Percentiles rank a stretch among this genome's conserved stretches.
These are phyloP conservation scores for Aspergillus caelatus DNA, from an alignment of 2,329 filamentous ascomycete species.

Conservation along the genomic window DNA sequence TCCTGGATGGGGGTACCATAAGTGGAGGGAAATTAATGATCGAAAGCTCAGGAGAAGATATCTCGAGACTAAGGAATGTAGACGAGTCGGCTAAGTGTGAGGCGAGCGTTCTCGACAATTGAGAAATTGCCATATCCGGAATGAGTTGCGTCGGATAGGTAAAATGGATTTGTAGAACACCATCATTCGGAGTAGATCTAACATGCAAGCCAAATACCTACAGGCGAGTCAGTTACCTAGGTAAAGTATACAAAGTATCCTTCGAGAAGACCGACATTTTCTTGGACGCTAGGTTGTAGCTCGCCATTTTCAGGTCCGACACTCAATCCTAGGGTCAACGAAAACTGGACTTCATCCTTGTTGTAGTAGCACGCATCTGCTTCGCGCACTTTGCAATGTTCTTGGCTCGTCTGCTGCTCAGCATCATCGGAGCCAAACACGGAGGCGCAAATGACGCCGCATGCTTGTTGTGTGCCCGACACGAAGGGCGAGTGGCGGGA, in stretches of 20 bases:
- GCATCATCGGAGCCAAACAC: conserved; percentile 3
- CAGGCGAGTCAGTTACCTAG: conserved; percentile 8
- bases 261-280: conserved; percentile 17
- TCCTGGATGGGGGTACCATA: conserved; percentile 24
- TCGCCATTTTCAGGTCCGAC: conserved; percentile 21
- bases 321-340: conserved; percentile 20
- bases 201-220: conserved; percentile 23
- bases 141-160: conserved; percentile 23
- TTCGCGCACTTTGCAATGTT: conserved; percentile 15
- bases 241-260: background rate
- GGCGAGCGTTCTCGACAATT: conserved; percentile 23
- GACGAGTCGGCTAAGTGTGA: conserved; percentile 19
- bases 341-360: conserved; percentile 26
- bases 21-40: conserved; percentile 31
- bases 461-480: conserved; percentile 3
- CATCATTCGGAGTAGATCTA: conserved; percentile 5
- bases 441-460: conserved; percentile 19
- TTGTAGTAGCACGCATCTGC: conserved; percentile 14
- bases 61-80: conserved; percentile 6
- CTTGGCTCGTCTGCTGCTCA: background rate
- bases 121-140: conserved; percentile 22
- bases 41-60: conserved; percentile 21
- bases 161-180: conserved; percentile 19
- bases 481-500: conserved; percentile 12
- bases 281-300: conserved; percentile 7